Base-by-base conservation (phyloP, 305 asterid genomes). In the Coffea humblotiana region DNA sequence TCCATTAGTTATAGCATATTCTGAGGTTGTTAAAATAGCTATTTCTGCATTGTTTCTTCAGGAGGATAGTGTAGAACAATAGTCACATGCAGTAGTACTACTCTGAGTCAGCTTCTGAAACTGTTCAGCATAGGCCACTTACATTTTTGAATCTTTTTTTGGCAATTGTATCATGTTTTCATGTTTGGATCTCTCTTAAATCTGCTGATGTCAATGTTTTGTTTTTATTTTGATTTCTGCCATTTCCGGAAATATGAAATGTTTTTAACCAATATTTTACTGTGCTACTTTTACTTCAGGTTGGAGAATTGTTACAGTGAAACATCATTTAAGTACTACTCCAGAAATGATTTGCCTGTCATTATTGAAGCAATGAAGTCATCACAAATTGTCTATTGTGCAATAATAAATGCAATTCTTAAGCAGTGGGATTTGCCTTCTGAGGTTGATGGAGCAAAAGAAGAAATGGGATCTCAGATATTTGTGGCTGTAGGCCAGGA, bases 311-410 rank as follows among this genome's bases (percentile, higher is more conserved):
- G 85, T 65, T 84, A 87, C 71, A 93, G 74, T 15, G 87, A 83
- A 79, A 81, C 85, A 82, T 84, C 88, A 25, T 86, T 85, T 74
- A 87, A 84, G 81, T 90, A 88, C 83, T 95, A 92, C 85, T 84
- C 84, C 82, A 89, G 84, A 86, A 86, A 90, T 85, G 93, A 92
- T 84, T 83, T 93, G 83, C 86, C 88, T 63, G 49, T 78, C 54
- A 87, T 95, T 77, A 74, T 95, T 78, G 90, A 88, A 83, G 92
- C 88, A 67, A 83, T 95, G 78, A 90, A 89, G 83, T 85, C 92
- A 75, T 83, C 89, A 8, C 85, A 87, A 58, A 82, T 29, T 81
- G 60, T 85, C 60, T 84, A 94, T 74, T 84, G 77, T 54, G 47
- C 87, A 70, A 83, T 95, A 83, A 81, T 89, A 79, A 85, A 74